phyloP scores from a whole-genome alignment of 768 basidiomycete genomes.

The Trametes cinnabarina region DNA sequence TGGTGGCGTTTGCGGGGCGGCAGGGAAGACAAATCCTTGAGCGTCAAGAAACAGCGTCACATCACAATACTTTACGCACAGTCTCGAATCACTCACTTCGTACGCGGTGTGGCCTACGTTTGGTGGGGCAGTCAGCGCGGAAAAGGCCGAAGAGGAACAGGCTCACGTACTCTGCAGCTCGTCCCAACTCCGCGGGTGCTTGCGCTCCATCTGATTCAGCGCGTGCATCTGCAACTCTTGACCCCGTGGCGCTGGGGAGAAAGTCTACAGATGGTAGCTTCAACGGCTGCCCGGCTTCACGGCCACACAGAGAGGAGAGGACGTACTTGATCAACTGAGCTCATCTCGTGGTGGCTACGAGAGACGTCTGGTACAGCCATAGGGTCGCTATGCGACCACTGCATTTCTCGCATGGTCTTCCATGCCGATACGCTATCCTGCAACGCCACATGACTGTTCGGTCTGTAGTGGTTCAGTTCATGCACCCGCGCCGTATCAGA shows the following conservation, averaged over 20 bases:
- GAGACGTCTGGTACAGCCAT: slow-evolving; percentile 20
- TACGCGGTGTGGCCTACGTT: slow-evolving; percentile 21
- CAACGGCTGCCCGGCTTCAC: neutral
- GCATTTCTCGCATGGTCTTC: slow-evolving; percentile 23
- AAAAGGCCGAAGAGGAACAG: neutral
- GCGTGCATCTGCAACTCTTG: slow-evolving; percentile 26
- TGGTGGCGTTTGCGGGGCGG: slow-evolving; percentile 29
- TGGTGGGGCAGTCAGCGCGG: neutral
- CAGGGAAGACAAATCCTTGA: slow-evolving; percentile 26
- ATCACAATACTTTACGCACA: slow-evolving; percentile 15
- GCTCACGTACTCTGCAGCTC: slow-evolving; percentile 22
- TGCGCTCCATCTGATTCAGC: slow-evolving; percentile 24
- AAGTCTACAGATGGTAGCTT: slow-evolving; percentile 13
- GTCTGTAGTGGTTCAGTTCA: slow-evolving; percentile 7
- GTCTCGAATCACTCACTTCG: slow-evolving; percentile 25
- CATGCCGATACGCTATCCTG: slow-evolving; percentile 19
- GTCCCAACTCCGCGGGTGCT: slow-evolving; percentile 30
- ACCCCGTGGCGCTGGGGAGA: slow-evolving; percentile 14
- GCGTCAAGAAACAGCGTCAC: slow-evolving; percentile 10
- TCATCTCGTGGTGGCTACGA: slow-evolving; percentile 19
- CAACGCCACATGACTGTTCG: slow-evolving; percentile 19
- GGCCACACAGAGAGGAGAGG: neutral
- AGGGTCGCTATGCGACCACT: slow-evolving; percentile 22
- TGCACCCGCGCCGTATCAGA: neutral
- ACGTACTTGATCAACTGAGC: slow-evolving; percentile 21